Evolutionary conservation across 2,329 filamentous ascomycete species (phyloP), one percentile per base, ranked within the genome.

Genomic region (Microdochium nivale): DNA sequence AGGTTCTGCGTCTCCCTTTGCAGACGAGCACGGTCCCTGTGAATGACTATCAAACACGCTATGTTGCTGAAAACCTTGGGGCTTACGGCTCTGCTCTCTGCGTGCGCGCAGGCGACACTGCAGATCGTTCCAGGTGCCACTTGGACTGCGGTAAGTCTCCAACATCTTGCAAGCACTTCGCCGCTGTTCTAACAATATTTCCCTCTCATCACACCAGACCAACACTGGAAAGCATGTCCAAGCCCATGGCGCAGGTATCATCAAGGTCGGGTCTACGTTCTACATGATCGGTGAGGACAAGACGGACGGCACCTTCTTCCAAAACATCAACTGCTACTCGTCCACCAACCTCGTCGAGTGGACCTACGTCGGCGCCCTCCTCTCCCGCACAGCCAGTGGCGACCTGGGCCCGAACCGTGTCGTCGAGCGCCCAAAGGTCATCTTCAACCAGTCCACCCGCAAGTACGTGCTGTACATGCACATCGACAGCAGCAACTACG

Each of bases 261-360:
- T 84, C 59, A 70, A 79, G 57, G 77, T 79, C 1, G 71, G 74
- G 44, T 71, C 69, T 10, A 77, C 74, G 0, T 88, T 81, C 69
- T 88, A 87, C 67, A 76, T 83, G 67, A 78, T 87, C 32, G 85
- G 85, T 16, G 84, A 88, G 62, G 84, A 87, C 67, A 87, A 87
- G 63, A 78, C 79, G 1, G 67, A 77, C n/a, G 81, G 83, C 24
- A 75, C 70, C 1, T 66, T 71, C 0, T 87, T 87, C 63, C 76
- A 80, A 53, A 81, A 81, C 49, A 70, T 87, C 57, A 86, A 86
- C 62, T 87, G 84, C 66, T 87, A 87, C 64, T 80, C 78, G 0
- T 84, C 79, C 14, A 71, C 70, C 13, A 67, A 87, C 62, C 72
- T 87, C 0, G 76, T 84, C 0, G 74, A 83, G 56, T 87, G 84